phyloP scores from a whole-genome alignment of 192 early-diverging fungal species.

The Gryganskiella cystojenkinii region DNA sequence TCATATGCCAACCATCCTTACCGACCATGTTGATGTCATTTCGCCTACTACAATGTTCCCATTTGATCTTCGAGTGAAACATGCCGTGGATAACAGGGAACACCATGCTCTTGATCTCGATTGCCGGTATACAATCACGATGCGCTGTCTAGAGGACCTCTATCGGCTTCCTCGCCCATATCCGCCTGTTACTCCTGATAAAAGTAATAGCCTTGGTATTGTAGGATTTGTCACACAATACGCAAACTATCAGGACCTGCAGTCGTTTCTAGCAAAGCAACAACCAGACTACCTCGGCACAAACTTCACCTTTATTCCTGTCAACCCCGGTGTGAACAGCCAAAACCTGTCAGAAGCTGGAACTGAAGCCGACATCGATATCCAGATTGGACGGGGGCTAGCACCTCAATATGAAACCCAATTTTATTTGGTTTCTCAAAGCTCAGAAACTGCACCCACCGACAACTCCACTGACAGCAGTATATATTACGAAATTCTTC shows the following conservation, averaged over 20 bases:
- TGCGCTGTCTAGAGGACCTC: no score
- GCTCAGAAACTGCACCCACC: no score
- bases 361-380: slow-evolving; percentile 3
- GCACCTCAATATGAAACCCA: neutral
- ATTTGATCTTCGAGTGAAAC: neutral
- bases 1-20: neutral
- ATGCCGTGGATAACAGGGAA: no score
- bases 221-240: no score
- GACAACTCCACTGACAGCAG: no score
- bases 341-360: neutral
- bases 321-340: neutral
- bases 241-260: neutral
- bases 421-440: neutral
- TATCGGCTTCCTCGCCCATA: no score
- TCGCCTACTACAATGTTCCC: slow-evolving; percentile 1
- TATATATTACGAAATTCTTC: no score
- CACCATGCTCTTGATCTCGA: no score
- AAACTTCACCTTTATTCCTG: neutral
- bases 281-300: neutral
- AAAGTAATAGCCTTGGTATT: no score
- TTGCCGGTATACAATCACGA: no score
- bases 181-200: no score
- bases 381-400: neutral
- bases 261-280: neutral
- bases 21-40: slow-evolving; percentile 4